A percentile compares a stretch with the other conserved stretches of the same genome.
Evolutionary conservation across 805 yeast species (phyloP).

Genomic region (Wickerhamiella alocasiicola): DNA sequence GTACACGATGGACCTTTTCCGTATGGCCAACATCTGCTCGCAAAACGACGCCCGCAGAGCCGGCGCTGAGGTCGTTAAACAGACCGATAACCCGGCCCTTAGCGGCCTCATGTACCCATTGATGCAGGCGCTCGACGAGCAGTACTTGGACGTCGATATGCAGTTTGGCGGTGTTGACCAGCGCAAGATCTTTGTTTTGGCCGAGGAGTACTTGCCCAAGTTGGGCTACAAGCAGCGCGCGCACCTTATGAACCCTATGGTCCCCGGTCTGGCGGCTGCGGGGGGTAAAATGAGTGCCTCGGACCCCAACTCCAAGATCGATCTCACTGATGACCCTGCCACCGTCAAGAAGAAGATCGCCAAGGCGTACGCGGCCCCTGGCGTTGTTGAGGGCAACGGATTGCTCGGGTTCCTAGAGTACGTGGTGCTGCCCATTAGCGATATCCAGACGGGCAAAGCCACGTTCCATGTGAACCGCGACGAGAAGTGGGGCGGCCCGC

Average conservation of each 20-base stretch:
- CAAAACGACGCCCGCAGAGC: constrained; percentile 98
- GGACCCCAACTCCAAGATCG: constrained; percentile 96
- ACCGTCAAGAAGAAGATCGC: constrained; percentile 78
- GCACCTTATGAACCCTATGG: constrained; percentile 98
- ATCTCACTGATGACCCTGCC: constrained; percentile 79
- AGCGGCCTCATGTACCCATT: constrained; percentile 93
- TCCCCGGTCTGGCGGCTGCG: constrained; percentile 80
- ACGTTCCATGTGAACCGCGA: constrained; percentile 75
- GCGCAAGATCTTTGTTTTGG: constrained; percentile 91
- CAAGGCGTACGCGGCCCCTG: constrained; percentile 92
- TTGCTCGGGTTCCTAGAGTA: constrained; percentile 71
- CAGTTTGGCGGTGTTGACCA: constrained; percentile 99
- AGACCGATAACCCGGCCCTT: constrained; percentile 84
- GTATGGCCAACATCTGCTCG: constrained; percentile 68
- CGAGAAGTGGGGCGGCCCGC: constrained; percentile 93
- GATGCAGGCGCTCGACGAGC: constrained; percentile 97
- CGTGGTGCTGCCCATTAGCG: constrained; percentile 78
- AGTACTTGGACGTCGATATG: constrained; percentile 73
- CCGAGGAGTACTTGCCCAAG: constrained; percentile 81
- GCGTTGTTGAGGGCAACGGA: constrained; percentile 84
- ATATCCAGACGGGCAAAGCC: constrained; percentile 47
- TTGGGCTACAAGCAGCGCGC: constrained; percentile 95
- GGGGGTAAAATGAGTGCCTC: constrained; percentile 98
- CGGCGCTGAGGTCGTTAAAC: constrained; percentile 98
- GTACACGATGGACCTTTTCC: constrained; percentile 83